Evolutionary conservation across 2,329 filamentous ascomycete species (phyloP).

Genomic region (Coleophoma eucalyptorum): DNA sequence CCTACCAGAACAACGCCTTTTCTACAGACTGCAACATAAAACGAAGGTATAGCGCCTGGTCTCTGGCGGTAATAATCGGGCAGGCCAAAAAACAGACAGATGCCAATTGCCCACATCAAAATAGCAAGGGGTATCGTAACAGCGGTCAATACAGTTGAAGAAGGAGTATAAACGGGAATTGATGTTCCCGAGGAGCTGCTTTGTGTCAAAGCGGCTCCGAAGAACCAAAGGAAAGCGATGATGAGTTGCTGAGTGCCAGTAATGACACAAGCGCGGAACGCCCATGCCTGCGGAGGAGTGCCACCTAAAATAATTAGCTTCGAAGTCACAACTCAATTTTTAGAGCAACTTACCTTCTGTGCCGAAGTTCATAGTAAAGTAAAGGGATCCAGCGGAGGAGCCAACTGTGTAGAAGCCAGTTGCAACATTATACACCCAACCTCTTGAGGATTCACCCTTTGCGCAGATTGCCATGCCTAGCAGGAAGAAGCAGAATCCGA

Average conservation of each 20-base stretch:
- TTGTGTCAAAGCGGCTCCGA: background rate
- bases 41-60: slow-evolving; percentile 58
- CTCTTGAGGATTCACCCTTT: slow-evolving; percentile 13
- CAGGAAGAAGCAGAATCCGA: slow-evolving; percentile 56
- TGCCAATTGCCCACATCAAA: slow-evolving; percentile 51
- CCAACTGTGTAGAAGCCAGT: background rate
- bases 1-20: slow-evolving; percentile 1
- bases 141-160: slow-evolving; percentile 23
- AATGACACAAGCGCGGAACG: background rate
- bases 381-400: background rate
- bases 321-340: too few relatives aligned
- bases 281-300: background rate
- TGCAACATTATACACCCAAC: slow-evolving; percentile 1
- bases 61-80: slow-evolving; percentile 62
- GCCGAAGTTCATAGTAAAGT: slow-evolving; percentile 1
- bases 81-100: slow-evolving; percentile 52
- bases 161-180: background rate
- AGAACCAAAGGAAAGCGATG: slow-evolving; percentile 1
- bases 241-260: background rate
- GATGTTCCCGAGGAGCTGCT: background rate
- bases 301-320: background rate
- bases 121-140: slow-evolving; percentile 53
- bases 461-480: slow-evolving; percentile 54
- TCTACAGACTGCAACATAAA: slow-evolving; percentile 56
- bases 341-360: background rate